Evolutionary conservation across 768 basidiomycete genomes (phyloP).

Genomic region (Calocera viscosa): DNA sequence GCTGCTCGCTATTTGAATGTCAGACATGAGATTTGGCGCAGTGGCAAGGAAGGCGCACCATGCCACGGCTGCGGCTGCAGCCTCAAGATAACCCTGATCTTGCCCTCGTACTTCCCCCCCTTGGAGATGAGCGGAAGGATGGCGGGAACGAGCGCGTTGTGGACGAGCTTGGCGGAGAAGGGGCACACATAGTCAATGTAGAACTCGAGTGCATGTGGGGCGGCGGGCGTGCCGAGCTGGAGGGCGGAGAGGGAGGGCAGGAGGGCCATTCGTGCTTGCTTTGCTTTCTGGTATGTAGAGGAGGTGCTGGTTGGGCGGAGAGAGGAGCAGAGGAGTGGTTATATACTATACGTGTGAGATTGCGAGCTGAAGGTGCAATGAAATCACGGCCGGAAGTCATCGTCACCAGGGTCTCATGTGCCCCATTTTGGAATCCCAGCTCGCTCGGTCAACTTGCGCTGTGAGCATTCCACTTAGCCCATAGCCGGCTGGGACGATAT

Average conservation of each 20-base stretch:
- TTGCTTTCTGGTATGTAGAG: background rate
- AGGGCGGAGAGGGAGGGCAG: slow-evolving; percentile 60
- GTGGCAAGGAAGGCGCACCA: slow-evolving; percentile 10
- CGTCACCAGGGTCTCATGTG: too few species aligned
- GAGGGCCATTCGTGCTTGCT: slow-evolving; percentile 48
- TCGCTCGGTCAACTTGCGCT: too few species aligned
- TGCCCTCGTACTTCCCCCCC: slow-evolving; percentile 44
- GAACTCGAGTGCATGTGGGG: slow-evolving; percentile 69
- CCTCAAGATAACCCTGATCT: slow-evolving; percentile 44
- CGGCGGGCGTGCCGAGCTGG: slow-evolving; percentile 43
- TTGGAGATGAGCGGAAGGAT: slow-evolving; percentile 31
- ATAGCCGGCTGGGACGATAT: too few species aligned
- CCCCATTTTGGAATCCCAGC: too few species aligned
- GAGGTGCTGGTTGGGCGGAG: background rate
- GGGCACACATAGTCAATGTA: slow-evolving; percentile 86
- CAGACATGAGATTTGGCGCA: too few species aligned
- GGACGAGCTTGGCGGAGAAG: slow-evolving; percentile 48
- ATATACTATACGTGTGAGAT: too few species aligned
- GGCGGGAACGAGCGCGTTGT: slow-evolving; percentile 47
- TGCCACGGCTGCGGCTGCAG: slow-evolving; percentile 28
- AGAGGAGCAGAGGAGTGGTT: too few species aligned
- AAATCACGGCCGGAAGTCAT: too few species aligned
- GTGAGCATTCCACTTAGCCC: too few species aligned
- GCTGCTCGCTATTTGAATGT: slow-evolving; percentile 23
- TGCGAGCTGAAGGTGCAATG: too few species aligned